Percentiles rank a stretch among this genome's conserved stretches.
Conservation (phyloP, 768 basidiomycete species). For the Hypholoma sublateritium region DNA sequence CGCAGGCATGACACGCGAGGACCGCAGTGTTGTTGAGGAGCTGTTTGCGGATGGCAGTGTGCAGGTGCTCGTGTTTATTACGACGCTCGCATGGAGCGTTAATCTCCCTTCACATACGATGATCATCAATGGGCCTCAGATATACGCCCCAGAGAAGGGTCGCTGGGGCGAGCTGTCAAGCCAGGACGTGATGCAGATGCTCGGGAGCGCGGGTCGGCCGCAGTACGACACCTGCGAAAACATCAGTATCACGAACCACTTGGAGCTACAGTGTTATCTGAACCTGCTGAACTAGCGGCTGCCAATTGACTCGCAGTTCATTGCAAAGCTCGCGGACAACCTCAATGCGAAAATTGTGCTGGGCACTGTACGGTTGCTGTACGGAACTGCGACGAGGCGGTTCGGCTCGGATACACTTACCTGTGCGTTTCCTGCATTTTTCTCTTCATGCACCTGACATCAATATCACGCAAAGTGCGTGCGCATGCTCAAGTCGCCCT, state of each 20-base stretch:
- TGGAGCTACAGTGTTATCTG: slow-evolving; percentile 95
- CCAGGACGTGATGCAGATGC: slow-evolving; percentile 98
- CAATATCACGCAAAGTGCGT: slow-evolving; percentile 63
- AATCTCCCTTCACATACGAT: slow-evolving; percentile 97
- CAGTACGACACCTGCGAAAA: slow-evolving; percentile 99
- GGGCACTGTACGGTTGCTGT: too few relatives aligned
- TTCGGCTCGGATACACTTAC: slow-evolving; percentile 95
- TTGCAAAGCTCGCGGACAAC: slow-evolving; percentile 90
- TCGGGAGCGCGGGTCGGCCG: slow-evolving; percentile 94
- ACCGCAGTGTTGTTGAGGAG: slow-evolving; percentile 90
- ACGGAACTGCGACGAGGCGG: slow-evolving; percentile 93
- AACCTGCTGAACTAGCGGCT: slow-evolving; percentile 95
- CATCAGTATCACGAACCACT: slow-evolving; percentile 97
- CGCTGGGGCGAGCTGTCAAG: slow-evolving; percentile 94
- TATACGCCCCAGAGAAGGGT: slow-evolving; percentile 98
- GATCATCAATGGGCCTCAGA: slow-evolving; percentile 99
- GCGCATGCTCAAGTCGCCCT: slow-evolving; percentile 89
- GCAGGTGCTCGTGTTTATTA: slow-evolving; percentile 94
- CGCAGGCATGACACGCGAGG: slow-evolving; percentile 92
- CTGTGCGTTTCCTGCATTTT: slow-evolving; percentile 49
- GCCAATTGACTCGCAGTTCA: slow-evolving; percentile 95
- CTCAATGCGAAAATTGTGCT: slow-evolving; percentile 96
- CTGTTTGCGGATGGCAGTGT: slow-evolving; percentile 90
- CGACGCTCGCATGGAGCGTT: slow-evolving; percentile 99
- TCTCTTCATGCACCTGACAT: slow-evolving; percentile 3